Percentiles rank a stretch among this genome's conserved stretches.
phyloP scores from a whole-genome alignment of 257 asterid genomes.

The Solanum clarkiae region DNA sequence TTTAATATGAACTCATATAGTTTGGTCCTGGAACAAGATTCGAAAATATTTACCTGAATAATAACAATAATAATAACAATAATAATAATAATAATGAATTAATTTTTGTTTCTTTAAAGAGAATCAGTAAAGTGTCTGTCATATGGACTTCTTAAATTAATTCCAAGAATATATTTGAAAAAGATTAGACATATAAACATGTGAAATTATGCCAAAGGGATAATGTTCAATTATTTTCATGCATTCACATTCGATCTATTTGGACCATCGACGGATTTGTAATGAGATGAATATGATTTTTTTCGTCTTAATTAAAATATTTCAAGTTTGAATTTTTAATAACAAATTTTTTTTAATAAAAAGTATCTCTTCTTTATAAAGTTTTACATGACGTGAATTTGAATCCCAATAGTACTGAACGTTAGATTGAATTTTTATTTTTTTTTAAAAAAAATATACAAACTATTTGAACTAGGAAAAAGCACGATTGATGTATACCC shows the following conservation, averaged over 20 bases:
- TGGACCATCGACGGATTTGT: background rate
- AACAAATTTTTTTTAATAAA: background rate
- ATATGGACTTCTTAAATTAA: background rate
- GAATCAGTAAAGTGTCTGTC: background rate
- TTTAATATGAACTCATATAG: background rate
- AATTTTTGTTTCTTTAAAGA: background rate
- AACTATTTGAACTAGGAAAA: background rate
- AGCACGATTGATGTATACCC: background rate
- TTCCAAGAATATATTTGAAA: background rate
- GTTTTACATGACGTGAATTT: background rate
- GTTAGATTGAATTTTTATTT: no score
- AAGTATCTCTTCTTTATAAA: background rate
- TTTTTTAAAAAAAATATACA: background rate
- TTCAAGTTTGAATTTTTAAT: background rate
- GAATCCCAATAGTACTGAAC: rapidly evolving
- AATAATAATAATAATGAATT: no score
- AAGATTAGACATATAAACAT: background rate
- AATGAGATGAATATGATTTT: background rate
- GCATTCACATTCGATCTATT: background rate
- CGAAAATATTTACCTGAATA: background rate
- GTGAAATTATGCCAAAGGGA: background rate
- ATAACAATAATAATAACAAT: background rate
- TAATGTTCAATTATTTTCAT: background rate
- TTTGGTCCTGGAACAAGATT: background rate
- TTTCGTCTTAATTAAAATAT: background rate